Evolutionary conservation across 2,329 filamentous ascomycete genomes (phyloP).

Genomic region (Monosporascus sp.): DNA sequence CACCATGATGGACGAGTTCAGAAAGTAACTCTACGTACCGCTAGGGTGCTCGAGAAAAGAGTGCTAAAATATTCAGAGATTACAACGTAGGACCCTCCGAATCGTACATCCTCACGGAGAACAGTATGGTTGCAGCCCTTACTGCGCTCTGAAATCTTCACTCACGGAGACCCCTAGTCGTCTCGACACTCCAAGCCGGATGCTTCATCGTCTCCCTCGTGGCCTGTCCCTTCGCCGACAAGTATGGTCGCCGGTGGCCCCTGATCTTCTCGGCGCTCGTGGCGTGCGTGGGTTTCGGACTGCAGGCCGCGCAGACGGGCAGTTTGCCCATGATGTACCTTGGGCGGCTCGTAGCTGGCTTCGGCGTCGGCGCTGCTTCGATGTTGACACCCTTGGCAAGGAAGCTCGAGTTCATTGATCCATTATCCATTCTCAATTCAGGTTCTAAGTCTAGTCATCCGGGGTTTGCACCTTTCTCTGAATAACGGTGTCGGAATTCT

Average conservation of each 20-base stretch:
- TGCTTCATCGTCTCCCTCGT: constrained; percentile 60
- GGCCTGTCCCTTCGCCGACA: constrained; percentile 33
- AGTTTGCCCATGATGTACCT: constrained; percentile 59
- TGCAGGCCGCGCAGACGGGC: constrained; percentile 59
- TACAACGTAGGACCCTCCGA: constrained; percentile 38
- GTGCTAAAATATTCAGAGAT: constrained; percentile 29
- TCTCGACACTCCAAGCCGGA: constrained; percentile 65
- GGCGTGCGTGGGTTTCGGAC: constrained; percentile 55
- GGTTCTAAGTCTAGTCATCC: too few species aligned
- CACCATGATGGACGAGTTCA: constrained; percentile 53
- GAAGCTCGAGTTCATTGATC: too few species aligned
- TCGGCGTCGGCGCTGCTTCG: constrained; percentile 46
- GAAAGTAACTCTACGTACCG: constrained; percentile 34
- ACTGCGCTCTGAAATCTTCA: neutral
- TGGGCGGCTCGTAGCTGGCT: constrained; percentile 50
- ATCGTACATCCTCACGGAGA: constrained; percentile 47
- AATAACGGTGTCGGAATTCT: neutral
- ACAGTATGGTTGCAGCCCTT: constrained; percentile 27
- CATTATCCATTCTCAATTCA: neutral
- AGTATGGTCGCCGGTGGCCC: constrained; percentile 47
- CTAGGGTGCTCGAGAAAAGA: constrained; percentile 1
- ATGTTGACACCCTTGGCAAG: constrained; percentile 33
- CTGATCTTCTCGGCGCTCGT: constrained; percentile 53
- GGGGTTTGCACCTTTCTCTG: neutral
- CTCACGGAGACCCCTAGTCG: constrained; percentile 31